Percentiles rank a stretch among this genome's conserved stretches.
Conservation (phyloP, 257 asterid genomes). For the Solanum pinnatisectum region DNA sequence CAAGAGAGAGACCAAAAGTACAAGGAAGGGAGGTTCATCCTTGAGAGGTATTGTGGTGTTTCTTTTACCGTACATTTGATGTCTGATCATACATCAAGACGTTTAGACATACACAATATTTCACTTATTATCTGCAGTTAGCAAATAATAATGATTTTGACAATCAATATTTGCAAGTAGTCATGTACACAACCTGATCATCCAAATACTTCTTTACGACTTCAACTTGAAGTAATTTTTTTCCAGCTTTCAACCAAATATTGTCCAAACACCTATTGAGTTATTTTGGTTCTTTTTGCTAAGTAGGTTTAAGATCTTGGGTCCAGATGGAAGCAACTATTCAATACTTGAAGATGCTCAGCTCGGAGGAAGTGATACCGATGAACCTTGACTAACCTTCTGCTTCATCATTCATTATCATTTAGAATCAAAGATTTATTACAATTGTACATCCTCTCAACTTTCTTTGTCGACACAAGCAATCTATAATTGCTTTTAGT, state of each 20-base stretch:
- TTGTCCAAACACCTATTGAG: background rate
- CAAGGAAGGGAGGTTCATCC: constrained; percentile 74
- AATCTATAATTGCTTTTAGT: background rate
- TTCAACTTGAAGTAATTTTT: background rate
- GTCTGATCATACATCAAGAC: background rate
- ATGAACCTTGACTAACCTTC: constrained; percentile 22
- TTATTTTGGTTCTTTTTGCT: background rate
- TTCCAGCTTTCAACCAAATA: background rate
- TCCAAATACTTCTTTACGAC: background rate
- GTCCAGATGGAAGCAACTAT: constrained; percentile 66
- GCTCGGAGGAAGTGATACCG: constrained; percentile 45
- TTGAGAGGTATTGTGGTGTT: constrained; percentile 51
- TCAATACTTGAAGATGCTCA: constrained; percentile 26
- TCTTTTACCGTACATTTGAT: background rate
- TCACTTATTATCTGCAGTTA: background rate
- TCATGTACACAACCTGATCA: background rate
- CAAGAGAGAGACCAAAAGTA: constrained; percentile 47
- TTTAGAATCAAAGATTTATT: constrained; percentile 11
- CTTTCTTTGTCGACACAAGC: background rate
- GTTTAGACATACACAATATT: background rate
- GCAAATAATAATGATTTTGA: background rate
- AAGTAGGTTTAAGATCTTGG: constrained; percentile 58
- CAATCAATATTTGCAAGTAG: background rate
- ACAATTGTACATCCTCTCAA: constrained; percentile 1
- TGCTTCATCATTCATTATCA: background rate